phyloP scores from a whole-genome alignment of 441 rosid species.

The Pelargonium citronellum region DNA sequence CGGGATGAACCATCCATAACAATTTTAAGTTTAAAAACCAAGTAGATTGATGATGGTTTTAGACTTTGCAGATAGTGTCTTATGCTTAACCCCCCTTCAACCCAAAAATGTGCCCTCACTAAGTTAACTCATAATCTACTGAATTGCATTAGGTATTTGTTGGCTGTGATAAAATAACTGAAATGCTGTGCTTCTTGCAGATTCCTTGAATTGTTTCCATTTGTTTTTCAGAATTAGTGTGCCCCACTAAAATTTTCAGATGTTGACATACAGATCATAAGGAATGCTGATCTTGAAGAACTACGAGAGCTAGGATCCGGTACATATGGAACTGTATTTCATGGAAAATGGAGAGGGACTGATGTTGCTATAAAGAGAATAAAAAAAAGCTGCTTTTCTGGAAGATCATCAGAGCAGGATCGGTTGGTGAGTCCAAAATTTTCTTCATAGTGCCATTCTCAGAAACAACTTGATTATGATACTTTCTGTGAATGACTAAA shows the following conservation, averaged over 20 bases:
- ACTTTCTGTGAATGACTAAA: too few species aligned
- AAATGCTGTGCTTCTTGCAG: not conserved
- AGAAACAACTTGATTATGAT: not conserved
- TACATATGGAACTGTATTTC: slow-evolving; percentile 82
- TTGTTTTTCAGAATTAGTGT: slow-evolving; percentile 7
- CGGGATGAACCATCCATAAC: too few species aligned
- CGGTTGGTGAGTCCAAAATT: slow-evolving; percentile 46
- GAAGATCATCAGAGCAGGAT: slow-evolving; percentile 75
- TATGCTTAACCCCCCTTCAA: not conserved
- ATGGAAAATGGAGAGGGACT: slow-evolving; percentile 93
- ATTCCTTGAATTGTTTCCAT: not conserved
- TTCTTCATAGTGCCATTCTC: not conserved
- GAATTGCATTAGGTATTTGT: not conserved
- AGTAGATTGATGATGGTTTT: too few species aligned
- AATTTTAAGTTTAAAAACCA: too few species aligned
- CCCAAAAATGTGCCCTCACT: not conserved
- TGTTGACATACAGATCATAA: slow-evolving; percentile 51
- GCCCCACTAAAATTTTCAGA: slow-evolving; percentile 9
- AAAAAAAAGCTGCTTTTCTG: slow-evolving; percentile 74
- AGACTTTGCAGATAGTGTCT: too few species aligned
- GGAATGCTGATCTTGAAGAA: slow-evolving; percentile 75
- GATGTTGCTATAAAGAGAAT: slow-evolving; percentile 93
- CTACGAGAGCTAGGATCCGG: slow-evolving; percentile 79
- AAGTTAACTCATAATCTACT: not conserved
- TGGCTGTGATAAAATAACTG: not conserved